Evolutionary conservation across 2,329 filamentous ascomycete genomes (phyloP).

Genomic region (Calonectria montana): DNA sequence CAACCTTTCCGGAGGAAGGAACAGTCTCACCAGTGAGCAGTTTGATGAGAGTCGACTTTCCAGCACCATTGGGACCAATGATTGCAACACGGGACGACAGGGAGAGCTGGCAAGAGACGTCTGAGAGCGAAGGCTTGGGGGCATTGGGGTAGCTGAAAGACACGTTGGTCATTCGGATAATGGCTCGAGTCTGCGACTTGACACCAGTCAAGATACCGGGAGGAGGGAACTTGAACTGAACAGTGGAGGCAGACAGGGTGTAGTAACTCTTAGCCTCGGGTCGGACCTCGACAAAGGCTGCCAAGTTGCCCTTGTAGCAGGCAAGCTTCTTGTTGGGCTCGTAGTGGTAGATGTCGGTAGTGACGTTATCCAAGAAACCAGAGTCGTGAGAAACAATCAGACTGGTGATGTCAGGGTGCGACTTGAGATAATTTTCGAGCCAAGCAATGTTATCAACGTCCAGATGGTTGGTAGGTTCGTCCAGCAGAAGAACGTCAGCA

Average conservation of each 20-base stretch:
- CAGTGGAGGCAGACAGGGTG: slow-evolving; percentile 86
- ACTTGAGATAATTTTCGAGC: slow-evolving; percentile 94
- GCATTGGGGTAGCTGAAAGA: slow-evolving; percentile 94
- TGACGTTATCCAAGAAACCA: slow-evolving; percentile 95
- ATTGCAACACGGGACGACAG: slow-evolving; percentile 95
- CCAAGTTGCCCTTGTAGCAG: slow-evolving; percentile 85
- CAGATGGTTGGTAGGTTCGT: slow-evolving; percentile 99
- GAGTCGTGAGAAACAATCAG: slow-evolving; percentile 99
- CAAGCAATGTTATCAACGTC: slow-evolving; percentile 97
- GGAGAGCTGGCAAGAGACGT: slow-evolving; percentile 88
- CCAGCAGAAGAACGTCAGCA: slow-evolving; percentile 94
- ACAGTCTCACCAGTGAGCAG: slow-evolving; percentile 93
- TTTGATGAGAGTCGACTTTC: slow-evolving; percentile 98
- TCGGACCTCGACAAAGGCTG: slow-evolving; percentile 85
- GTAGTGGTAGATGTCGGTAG: slow-evolving; percentile 99
- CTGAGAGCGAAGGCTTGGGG: slow-evolving; percentile 85
- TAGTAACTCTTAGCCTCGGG: slow-evolving; percentile 99
- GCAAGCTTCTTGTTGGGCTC: slow-evolving; percentile 94
- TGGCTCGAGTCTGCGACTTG: slow-evolving; percentile 93
- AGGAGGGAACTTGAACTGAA: slow-evolving; percentile 98
- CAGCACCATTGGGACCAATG: slow-evolving; percentile 96
- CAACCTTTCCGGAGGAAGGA: slow-evolving; percentile 85
- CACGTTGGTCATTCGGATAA: slow-evolving; percentile 93
- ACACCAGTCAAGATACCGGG: slow-evolving; percentile 95
- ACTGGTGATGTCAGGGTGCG: slow-evolving; percentile 95